These are phyloP conservation scores for Sergeia podlipaevii DNA, from an alignment of 208 protist genomes.

Conservation along the genomic window DNA sequence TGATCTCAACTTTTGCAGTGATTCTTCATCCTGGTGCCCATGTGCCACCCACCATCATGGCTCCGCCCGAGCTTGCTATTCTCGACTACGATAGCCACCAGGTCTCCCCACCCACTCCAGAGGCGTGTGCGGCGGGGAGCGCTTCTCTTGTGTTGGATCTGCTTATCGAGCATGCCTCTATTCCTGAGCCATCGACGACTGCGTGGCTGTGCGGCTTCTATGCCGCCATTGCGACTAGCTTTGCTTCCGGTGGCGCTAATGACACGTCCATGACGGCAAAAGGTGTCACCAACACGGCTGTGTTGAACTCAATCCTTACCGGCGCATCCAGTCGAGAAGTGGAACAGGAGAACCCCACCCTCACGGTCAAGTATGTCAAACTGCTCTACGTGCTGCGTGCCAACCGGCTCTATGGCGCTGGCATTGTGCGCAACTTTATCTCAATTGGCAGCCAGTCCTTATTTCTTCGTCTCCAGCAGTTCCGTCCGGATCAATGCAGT, in stretches of 20 bases:
- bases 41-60: conserved; percentile 26
- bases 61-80: conserved; percentile 58
- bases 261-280: neutral
- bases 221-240: conserved; percentile 10
- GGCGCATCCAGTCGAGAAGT: conserved; percentile 45
- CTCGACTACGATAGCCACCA: conserved; percentile 45
- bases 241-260: neutral
- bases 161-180: conserved; percentile 61
- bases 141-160: conserved; percentile 81
- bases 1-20: neutral
- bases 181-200: conserved; percentile 39
- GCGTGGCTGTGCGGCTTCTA: conserved; percentile 57
- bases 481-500: conserved; percentile 35
- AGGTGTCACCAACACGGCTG: conserved; percentile 15
- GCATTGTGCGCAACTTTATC: conserved; percentile 42
- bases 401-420: conserved; percentile 50
- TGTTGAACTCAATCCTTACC: conserved; percentile 57
- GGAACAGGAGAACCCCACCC: conserved; percentile 38
- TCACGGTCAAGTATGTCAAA: conserved; percentile 83
- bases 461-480: conserved; percentile 58
- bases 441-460: conserved; percentile 43
- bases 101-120: neutral
- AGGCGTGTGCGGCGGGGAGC: conserved; percentile 21
- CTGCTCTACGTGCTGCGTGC: conserved; percentile 67
- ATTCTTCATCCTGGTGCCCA: conserved; percentile 12